Conservation (phyloP, 768 basidiomycete species). For the Suillus clintonianus region DNA sequence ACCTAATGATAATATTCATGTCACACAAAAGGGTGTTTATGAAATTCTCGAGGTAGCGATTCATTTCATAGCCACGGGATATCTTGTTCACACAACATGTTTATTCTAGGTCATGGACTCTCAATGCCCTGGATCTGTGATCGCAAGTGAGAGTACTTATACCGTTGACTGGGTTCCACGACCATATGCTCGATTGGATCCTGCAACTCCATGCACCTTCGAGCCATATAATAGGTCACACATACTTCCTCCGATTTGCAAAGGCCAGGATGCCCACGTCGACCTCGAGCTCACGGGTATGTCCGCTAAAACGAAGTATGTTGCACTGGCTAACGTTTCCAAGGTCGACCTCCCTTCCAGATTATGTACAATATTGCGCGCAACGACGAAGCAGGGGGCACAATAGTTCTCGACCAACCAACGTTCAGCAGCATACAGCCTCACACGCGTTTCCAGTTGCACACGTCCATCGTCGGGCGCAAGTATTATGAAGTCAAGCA, state of each 20-base stretch:
- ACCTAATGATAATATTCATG: constrained; percentile 72
- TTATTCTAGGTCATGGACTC: constrained; percentile 68
- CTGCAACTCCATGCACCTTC: constrained; percentile 54
- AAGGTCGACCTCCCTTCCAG: constrained; percentile 92
- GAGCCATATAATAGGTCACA: constrained; percentile 72
- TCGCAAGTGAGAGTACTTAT: constrained; percentile 61
- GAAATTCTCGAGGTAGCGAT: constrained; percentile 65
- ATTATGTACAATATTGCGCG: constrained; percentile 86
- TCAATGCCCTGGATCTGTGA: constrained; percentile 79
- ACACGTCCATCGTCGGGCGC: constrained; percentile 73
- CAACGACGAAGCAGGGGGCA: constrained; percentile 66
- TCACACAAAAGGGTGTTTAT: constrained; percentile 77
- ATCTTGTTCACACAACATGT: background rate
- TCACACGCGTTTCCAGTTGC: constrained; percentile 77
- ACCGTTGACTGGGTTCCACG: constrained; percentile 77
- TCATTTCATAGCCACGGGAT: background rate
- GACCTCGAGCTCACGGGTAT: constrained; percentile 80
- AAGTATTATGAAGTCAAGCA: constrained; percentile 91
- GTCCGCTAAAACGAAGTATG: constrained; percentile 11
- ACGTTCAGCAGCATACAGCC: constrained; percentile 85
- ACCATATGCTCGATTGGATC: constrained; percentile 71
- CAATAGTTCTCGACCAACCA: constrained; percentile 71
- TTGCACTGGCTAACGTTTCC: background rate
- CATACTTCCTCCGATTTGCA: constrained; percentile 77
- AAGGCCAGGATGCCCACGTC: constrained; percentile 78